phyloP scores from a whole-genome alignment of 371 early-diverging fungal species.

The Entomophthora muscae region DNA sequence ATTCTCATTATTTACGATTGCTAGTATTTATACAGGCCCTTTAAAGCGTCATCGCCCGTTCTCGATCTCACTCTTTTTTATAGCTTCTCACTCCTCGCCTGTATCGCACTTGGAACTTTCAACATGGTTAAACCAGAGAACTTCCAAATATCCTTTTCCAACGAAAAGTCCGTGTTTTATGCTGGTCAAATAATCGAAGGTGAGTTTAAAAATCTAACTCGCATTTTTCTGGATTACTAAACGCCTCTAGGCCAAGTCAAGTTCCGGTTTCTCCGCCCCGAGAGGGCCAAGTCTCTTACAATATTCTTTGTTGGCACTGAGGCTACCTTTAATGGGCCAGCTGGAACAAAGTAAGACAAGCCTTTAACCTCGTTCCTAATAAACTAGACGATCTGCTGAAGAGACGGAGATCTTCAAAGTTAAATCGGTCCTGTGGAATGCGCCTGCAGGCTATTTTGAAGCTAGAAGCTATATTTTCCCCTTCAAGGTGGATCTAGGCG shows the following conservation, averaged over 20 bases:
- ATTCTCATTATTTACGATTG: too few relatives aligned
- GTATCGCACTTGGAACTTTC: neutral
- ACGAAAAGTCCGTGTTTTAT: neutral
- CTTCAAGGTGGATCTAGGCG: conserved; percentile 5
- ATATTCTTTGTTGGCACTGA: conserved; percentile 4
- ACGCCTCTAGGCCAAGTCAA: neutral
- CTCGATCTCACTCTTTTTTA: neutral
- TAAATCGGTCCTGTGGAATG: conserved; percentile 2
- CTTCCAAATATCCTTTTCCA: neutral
- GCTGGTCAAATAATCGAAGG: conserved; percentile 7
- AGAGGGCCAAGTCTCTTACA: neutral
- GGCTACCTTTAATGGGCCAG: neutral
- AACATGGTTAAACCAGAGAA: conserved; percentile 7
- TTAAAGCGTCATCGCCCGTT: too few relatives aligned
- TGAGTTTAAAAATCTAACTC: neutral
- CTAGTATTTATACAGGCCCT: too few relatives aligned
- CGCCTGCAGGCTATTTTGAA: conserved; percentile 5
- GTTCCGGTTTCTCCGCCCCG: conserved; percentile 3
- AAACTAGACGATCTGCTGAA: neutral
- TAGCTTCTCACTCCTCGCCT: neutral
- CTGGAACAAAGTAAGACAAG: neutral
- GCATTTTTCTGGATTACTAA: neutral
- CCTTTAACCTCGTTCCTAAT: neutral
- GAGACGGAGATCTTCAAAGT: conserved; percentile 9
- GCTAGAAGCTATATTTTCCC: conserved; percentile 8